Evolutionary conservation across 257 asterid species (phyloP), one percentile per base, ranked within the genome.

Genomic region (Forsythia viridissima): DNA sequence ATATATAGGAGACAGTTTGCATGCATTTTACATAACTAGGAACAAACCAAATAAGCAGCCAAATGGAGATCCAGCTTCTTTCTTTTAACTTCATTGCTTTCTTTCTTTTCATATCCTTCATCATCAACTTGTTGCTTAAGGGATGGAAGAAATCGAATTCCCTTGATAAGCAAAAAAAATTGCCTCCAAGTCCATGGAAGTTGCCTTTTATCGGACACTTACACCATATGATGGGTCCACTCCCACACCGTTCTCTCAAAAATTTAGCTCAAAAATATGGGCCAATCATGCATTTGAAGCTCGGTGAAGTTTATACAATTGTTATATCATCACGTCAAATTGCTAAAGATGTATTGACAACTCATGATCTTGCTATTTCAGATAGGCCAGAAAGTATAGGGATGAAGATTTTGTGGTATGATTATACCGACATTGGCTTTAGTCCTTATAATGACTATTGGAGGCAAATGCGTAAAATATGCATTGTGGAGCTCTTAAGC

Each of bases 181-280:
- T 51, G 21, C 61, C 61, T n/a, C 61, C 61, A 51, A 3, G 21
- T 51, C 61, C 21, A 15, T 51, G 7, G 6, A n/a, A 3, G 61
- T 16, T 51, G 20, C 77, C 42, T 46, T n/a, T 74, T 24, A n/a
- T 72, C 13, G 78, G 82, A 38, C 44, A 73, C 73, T 1, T 79
- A 36, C 82, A 71, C 48, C 82, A 79, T 18, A n/a, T 79, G 43
- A n/a, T 18, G 16, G 78, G 82, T 1, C 30, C 67, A 11, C 44
- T 73, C 16, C 75, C 73, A 4, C 83, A n/a, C 51, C 66, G 43
- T 21, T 12, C 37, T 61, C 55, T 72, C 18, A 4, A 24, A 44
- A 0, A 2, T 9, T 48, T 72, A 24, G 59, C 37, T 4, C 69
- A 61, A 51, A 66, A 73, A 61, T 48, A 79, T 20, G 72, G 61